Evolutionary conservation across 2,329 filamentous ascomycete genomes (phyloP).

Genomic region (Aspergillus arachidicola): DNA sequence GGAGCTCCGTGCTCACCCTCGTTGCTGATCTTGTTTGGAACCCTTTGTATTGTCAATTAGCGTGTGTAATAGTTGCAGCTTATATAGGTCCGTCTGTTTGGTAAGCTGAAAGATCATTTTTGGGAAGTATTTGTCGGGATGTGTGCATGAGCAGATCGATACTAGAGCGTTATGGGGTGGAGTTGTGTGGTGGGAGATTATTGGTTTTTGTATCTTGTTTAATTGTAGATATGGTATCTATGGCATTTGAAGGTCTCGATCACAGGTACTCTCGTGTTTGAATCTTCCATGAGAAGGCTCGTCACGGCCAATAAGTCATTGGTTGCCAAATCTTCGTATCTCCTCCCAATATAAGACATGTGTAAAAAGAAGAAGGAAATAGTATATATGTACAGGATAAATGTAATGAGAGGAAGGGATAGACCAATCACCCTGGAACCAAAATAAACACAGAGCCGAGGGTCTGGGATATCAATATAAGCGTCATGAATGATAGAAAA

Average conservation of each 20-base stretch:
- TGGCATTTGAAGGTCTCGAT: background rate
- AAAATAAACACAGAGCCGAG: background rate
- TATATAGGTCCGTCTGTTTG: background rate
- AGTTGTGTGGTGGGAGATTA: background rate
- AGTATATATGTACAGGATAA: background rate
- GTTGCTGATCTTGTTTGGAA: background rate
- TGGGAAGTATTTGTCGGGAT: background rate
- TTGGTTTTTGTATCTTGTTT: background rate
- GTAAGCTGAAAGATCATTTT: background rate
- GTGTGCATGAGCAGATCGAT: background rate
- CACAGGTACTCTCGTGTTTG: background rate
- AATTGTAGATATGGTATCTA: background rate
- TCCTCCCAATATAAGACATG: background rate
- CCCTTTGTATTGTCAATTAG: background rate
- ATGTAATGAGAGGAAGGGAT: background rate
- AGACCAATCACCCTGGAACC: background rate
- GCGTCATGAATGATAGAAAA: constrained; percentile 9
- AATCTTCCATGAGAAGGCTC: background rate
- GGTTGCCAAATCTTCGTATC: background rate
- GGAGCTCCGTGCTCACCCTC: background rate
- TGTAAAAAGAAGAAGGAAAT: background rate
- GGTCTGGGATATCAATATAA: constrained; percentile 7
- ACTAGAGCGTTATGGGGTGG: background rate
- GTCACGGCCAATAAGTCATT: background rate
- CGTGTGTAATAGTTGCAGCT: background rate